These are phyloP conservation scores for Pueraria montana DNA, from an alignment of 306 rosid species.

Conservation along the genomic window DNA sequence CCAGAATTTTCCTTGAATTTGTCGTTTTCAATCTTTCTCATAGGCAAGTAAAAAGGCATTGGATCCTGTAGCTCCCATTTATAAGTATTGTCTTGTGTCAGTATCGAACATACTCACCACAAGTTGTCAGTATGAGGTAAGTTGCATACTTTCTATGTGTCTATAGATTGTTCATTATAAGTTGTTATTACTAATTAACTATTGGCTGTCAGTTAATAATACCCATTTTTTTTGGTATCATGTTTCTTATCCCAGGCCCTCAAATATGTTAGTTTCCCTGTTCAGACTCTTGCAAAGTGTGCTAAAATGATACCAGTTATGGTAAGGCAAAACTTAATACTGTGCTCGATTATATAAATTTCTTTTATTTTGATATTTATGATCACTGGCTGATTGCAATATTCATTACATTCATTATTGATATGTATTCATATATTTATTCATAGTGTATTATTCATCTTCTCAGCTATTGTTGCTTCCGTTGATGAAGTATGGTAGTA, in stretches of 20 bases:
- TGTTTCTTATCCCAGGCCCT: constrained; percentile 36
- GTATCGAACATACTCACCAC: constrained; percentile 35
- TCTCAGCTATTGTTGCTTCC: background rate
- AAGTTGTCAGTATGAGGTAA: constrained; percentile 44
- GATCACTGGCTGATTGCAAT: background rate
- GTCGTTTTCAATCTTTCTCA: constrained; percentile 23
- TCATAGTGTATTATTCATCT: background rate
- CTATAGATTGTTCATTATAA: background rate
- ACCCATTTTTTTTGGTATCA: background rate
- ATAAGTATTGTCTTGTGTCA: constrained; percentile 39
- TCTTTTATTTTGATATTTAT: background rate
- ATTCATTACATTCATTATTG: background rate
- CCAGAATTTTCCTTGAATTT: background rate
- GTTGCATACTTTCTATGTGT: background rate
- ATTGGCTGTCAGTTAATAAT: constrained; percentile 4
- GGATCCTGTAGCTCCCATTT: constrained; percentile 39
- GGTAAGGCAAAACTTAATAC: constrained; percentile 8
- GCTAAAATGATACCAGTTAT: constrained; percentile 45
- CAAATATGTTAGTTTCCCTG: constrained; percentile 44
- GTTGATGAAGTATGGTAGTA: constrained; percentile 3
- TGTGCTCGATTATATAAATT: background rate
- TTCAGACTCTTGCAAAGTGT: constrained; percentile 45
- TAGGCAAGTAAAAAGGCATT: constrained; percentile 28
- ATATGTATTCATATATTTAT: no score
- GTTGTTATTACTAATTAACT: background rate